phyloP scores from a whole-genome alignment of 441 rosid genomes.

The Lepidium campestre region DNA sequence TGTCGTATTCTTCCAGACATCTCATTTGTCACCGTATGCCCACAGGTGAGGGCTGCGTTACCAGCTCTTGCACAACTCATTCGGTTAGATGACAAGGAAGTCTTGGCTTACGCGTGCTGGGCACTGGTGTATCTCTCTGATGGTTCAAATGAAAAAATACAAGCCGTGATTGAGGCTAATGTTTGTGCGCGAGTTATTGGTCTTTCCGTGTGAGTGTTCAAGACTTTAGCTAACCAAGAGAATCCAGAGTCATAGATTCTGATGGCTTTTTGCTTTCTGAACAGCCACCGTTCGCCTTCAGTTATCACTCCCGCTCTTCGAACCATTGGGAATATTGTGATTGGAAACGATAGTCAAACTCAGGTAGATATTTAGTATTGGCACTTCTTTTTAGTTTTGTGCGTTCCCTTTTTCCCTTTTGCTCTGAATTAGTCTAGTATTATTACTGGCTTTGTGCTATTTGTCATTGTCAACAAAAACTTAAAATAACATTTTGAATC shows the following conservation, averaged over 20 bases:
- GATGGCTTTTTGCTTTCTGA: slow-evolving; percentile 12
- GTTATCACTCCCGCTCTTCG: slow-evolving; percentile 60
- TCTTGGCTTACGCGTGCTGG: slow-evolving; percentile 58
- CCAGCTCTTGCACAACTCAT: slow-evolving; percentile 51
- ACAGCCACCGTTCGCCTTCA: slow-evolving; percentile 49
- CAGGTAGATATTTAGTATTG: slow-evolving; percentile 32
- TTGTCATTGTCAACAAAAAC: background rate
- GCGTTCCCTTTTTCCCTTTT: background rate
- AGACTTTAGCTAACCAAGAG: slow-evolving; percentile 10
- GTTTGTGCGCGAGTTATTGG: slow-evolving; percentile 54
- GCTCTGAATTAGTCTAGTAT: background rate
- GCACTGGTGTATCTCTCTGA: slow-evolving; percentile 51
- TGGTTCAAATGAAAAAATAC: slow-evolving; percentile 48
- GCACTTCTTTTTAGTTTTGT: background rate
- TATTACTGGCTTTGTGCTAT: slow-evolving; percentile 6
- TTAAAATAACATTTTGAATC: background rate
- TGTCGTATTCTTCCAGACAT: slow-evolving; percentile 9
- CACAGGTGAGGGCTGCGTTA: slow-evolving; percentile 51
- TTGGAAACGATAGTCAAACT: slow-evolving; percentile 60
- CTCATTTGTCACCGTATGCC: slow-evolving; percentile 7
- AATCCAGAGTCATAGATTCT: slow-evolving; percentile 7
- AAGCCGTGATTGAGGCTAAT: slow-evolving; percentile 52
- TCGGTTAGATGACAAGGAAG: slow-evolving; percentile 52
- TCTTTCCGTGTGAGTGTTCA: slow-evolving; percentile 44
- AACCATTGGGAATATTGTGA: slow-evolving; percentile 55